A percentile compares a stretch with the other conserved stretches of the same genome.
These are phyloP conservation scores for Sherardia arvensis DNA, from an alignment of 257 asterid species.

Conservation along the genomic window DNA sequence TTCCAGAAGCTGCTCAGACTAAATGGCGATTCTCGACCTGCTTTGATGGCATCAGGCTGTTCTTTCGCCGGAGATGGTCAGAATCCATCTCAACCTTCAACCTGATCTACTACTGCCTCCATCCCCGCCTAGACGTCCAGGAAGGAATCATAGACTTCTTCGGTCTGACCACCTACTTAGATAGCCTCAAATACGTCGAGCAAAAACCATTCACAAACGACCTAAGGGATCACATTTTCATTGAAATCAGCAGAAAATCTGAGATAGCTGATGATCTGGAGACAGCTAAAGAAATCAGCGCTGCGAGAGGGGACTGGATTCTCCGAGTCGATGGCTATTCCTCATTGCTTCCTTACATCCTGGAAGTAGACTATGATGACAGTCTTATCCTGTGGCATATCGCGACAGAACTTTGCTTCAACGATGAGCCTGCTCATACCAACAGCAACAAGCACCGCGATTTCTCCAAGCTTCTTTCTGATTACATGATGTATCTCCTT, in stretches of 20 bases:
- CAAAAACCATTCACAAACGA: slow-evolving; percentile 3
- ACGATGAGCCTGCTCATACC: neutral
- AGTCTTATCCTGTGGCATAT: slow-evolving; percentile 48
- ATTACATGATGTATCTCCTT: slow-evolving; percentile 50
- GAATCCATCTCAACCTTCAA: slow-evolving; percentile 25
- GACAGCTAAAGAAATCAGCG: slow-evolving; percentile 30
- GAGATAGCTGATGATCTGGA: slow-evolving; percentile 24
- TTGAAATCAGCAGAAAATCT: slow-evolving; percentile 26
- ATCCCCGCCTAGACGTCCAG: slow-evolving; percentile 11
- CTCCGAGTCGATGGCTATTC: slow-evolving; percentile 18
- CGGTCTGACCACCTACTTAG: slow-evolving; percentile 18
- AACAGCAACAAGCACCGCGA: neutral
- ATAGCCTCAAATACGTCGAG: slow-evolving; percentile 13
- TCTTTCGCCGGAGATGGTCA: slow-evolving; percentile 31
- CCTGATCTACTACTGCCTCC: slow-evolving; percentile 24
- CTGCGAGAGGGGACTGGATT: slow-evolving; percentile 40
- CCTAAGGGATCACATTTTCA: slow-evolving; percentile 29
- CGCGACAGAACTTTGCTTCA: slow-evolving; percentile 48
- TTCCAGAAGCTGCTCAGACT: neutral
- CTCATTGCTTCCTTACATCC: slow-evolving; percentile 17
- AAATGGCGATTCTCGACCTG: neutral
- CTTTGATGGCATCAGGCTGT: neutral
- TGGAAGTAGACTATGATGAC: slow-evolving; percentile 35
- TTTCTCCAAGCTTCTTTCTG: slow-evolving; percentile 39
- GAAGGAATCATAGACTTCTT: slow-evolving; percentile 16